Conservation (phyloP, 2,329 filamentous ascomycete genomes). For the Helicocarpus griseus region DNA sequence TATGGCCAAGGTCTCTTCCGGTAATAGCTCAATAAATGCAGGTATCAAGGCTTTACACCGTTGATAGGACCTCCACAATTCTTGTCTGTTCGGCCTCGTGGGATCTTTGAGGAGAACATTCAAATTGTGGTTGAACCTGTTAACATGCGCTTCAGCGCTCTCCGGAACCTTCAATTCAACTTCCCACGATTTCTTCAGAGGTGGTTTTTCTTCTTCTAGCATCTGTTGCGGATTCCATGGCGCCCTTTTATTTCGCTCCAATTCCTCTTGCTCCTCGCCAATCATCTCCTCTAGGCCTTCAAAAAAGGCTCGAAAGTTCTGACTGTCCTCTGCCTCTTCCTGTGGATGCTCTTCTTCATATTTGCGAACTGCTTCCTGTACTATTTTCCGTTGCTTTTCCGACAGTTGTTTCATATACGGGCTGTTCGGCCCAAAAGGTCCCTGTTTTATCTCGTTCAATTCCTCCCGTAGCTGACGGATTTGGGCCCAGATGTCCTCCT, state of each 20-base stretch:
- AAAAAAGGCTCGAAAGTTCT: constrained; percentile 3
- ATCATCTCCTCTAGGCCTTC: constrained; percentile 24
- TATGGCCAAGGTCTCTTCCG: constrained; percentile 51
- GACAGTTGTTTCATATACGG: constrained; percentile 34
- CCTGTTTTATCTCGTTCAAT: constrained; percentile 30
- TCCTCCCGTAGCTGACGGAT: constrained; percentile 32
- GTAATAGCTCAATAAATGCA: constrained; percentile 46
- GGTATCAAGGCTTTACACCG: constrained; percentile 39
- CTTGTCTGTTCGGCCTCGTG: constrained; percentile 23
- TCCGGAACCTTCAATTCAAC: constrained; percentile 25
- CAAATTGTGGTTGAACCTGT: constrained; percentile 32
- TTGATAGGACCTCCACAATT: constrained; percentile 42
- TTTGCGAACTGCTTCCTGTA: constrained; percentile 33
- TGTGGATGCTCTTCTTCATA: constrained; percentile 29
- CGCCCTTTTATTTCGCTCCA: neutral
- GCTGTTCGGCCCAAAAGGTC: constrained; percentile 35
- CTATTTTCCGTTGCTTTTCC: constrained; percentile 31
- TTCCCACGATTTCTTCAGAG: constrained; percentile 20
- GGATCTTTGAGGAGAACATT: constrained; percentile 20
- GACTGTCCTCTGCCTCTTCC: constrained; percentile 8
- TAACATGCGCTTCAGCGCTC: constrained; percentile 28
- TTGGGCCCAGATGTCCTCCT: constrained; percentile 27
- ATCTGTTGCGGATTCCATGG: constrained; percentile 21
- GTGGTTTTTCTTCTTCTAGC: constrained; percentile 13
- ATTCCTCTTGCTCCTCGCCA: constrained; percentile 19